Percentiles rank a stretch among this genome's conserved stretches.
Conservation (phyloP, 352 stramenopile genomes). For the Phytophthora sp. region DNA sequence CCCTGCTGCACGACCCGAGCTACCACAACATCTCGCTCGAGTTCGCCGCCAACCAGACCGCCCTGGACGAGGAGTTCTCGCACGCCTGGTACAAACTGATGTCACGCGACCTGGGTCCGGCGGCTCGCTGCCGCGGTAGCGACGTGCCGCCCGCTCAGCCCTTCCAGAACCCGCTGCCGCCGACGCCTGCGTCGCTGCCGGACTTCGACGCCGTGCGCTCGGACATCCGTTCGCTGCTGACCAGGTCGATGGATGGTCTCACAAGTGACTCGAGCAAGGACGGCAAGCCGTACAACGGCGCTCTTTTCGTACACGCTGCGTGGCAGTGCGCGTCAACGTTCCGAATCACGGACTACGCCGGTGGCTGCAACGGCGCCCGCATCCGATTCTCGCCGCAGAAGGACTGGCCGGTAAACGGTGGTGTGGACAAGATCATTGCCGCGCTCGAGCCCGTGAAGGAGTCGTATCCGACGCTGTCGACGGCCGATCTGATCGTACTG, state of each 20-base stretch:
- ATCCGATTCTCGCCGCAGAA: constrained; percentile 89
- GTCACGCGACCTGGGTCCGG: constrained; percentile 61
- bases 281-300: constrained; percentile 41
- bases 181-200: constrained; percentile 28
- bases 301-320: constrained; percentile 71
- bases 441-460: constrained; percentile 89
- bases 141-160: constrained; percentile 50
- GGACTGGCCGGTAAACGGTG: no score
- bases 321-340: no score
- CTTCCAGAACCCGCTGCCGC: constrained; percentile 61
- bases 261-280: constrained; percentile 35
- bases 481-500: constrained; percentile 94
- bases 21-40: constrained; percentile 74
- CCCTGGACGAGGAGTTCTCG: constrained; percentile 73
- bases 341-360: constrained; percentile 69
- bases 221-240: constrained; percentile 40
- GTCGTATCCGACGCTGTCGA: constrained; percentile 88
- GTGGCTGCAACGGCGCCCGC: constrained; percentile 83
- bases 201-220: constrained; percentile 43
- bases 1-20: constrained; percentile 66
- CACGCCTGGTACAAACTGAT: constrained; percentile 74
- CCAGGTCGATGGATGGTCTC: constrained; percentile 28
- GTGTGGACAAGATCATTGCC: constrained; percentile 71
- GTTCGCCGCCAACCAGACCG: constrained; percentile 68
- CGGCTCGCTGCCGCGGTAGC: no score